phyloP scores from a whole-genome alignment of 495 filamentous ascomycete species.

The Aspergillus nidulans region DNA sequence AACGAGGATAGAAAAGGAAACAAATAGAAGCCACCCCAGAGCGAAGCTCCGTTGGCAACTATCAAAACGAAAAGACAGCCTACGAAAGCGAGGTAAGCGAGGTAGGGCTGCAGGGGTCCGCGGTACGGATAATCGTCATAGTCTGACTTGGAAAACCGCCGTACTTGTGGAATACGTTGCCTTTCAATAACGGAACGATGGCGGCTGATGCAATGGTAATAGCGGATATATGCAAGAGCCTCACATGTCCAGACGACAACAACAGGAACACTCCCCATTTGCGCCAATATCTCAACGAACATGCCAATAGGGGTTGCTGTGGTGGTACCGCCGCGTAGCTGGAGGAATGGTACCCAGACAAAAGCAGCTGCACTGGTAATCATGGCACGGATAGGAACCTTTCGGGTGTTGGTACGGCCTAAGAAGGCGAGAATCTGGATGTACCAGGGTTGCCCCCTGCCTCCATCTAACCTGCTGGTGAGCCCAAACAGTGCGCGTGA shows the following conservation, averaged over 20 bases:
- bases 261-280: background rate
- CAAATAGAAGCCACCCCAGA: background rate
- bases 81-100: background rate
- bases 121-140: background rate
- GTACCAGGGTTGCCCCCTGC: background rate
- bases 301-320: background rate
- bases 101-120: background rate
- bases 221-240: background rate
- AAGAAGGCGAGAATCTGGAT: background rate
- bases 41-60: background rate
- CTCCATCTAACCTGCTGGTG: background rate
- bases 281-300: background rate
- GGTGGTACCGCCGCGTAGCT: background rate
- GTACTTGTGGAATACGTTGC: background rate
- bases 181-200: background rate
- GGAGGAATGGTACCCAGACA: constrained; percentile 2
- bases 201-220: background rate
- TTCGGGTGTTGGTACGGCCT: background rate
- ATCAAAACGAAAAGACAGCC: background rate
- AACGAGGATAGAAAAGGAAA: constrained; percentile 1
- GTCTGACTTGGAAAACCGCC: background rate
- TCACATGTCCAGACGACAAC: constrained; percentile 2
- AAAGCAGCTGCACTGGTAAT: background rate
- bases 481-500: background rate
- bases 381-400: background rate